Percentiles rank a stretch among this genome's conserved stretches.
Conservation (phyloP, 2,329 filamentous ascomycete species). For the Penicillium crustosum region DNA sequence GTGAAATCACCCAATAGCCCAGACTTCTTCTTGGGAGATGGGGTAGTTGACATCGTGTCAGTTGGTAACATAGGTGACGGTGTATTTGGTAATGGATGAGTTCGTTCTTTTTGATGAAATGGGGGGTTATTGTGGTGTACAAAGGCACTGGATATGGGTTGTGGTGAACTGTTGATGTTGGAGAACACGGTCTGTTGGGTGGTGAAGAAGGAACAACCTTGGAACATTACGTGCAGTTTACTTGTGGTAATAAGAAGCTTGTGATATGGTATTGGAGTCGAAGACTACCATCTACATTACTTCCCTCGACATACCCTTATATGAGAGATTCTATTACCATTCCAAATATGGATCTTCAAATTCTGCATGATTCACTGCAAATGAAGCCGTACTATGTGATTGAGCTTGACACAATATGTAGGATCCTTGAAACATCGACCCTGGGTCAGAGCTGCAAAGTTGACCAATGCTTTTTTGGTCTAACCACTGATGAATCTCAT, state of each 20-base stretch:
- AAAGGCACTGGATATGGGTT: neutral
- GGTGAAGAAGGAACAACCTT: neutral
- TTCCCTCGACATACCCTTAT: neutral
- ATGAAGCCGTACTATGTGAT: neutral
- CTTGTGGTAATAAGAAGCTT: neutral
- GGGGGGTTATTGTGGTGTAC: neutral
- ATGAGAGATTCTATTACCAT: neutral
- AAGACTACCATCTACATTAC: neutral
- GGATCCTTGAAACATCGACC: neutral
- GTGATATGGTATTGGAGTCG: neutral
- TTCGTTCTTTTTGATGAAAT: neutral
- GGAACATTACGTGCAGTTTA: neutral
- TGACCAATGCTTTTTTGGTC: too few species aligned
- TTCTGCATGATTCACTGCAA: neutral
- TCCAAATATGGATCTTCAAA: neutral
- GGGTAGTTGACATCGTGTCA: neutral
- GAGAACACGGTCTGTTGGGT: neutral
- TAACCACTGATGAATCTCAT: neutral
- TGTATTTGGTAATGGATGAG: neutral
- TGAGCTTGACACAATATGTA: neutral
- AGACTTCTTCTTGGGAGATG: neutral
- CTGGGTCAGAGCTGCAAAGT: too few species aligned
- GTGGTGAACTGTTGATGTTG: neutral
- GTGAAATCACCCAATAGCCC: neutral
- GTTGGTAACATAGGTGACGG: neutral